These are phyloP conservation scores for Vicia villosa DNA, from an alignment of 306 rosid species.

Conservation along the genomic window DNA sequence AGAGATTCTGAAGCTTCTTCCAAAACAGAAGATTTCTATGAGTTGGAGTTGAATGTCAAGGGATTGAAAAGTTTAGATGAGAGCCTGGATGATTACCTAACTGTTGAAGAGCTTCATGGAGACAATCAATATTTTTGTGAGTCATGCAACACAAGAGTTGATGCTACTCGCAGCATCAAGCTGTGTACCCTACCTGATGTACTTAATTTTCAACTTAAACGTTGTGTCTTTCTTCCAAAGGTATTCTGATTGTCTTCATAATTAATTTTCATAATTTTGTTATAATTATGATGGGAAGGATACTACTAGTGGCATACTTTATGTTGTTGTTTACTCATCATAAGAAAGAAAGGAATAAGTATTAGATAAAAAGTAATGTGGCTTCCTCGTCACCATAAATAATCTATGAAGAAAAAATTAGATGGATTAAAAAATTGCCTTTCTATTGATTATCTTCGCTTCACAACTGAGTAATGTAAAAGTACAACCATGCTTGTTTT, in stretches of 20 bases:
- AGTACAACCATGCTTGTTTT: not conserved
- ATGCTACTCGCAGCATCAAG: constrained; percentile 95
- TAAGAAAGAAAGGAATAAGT: not conserved
- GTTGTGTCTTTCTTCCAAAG: constrained; percentile 95
- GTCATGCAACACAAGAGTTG: constrained; percentile 85
- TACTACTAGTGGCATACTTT: constrained; percentile 18
- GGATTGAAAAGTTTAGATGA: constrained; percentile 83
- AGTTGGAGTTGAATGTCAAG: constrained; percentile 89
- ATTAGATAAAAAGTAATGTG: not conserved
- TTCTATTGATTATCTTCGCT: not conserved
- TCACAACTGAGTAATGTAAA: not conserved
- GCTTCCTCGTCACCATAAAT: not conserved
- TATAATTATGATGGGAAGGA: constrained; percentile 10
- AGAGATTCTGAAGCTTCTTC: constrained; percentile 94
- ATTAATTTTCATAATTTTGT: constrained; percentile 26
- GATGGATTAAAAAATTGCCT: not conserved
- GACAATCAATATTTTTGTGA: constrained; percentile 96
- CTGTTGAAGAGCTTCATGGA: constrained; percentile 88
- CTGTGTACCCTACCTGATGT: constrained; percentile 77
- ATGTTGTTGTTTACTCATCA: not conserved
- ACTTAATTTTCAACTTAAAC: constrained; percentile 93
- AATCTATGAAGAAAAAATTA: constrained; percentile 3
- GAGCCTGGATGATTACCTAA: constrained; percentile 87
- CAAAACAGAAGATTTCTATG: constrained; percentile 96
- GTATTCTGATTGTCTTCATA: constrained; percentile 37